Conservation (phyloP, 179 eudicot genomes). For the Beta macrorhiza region DNA sequence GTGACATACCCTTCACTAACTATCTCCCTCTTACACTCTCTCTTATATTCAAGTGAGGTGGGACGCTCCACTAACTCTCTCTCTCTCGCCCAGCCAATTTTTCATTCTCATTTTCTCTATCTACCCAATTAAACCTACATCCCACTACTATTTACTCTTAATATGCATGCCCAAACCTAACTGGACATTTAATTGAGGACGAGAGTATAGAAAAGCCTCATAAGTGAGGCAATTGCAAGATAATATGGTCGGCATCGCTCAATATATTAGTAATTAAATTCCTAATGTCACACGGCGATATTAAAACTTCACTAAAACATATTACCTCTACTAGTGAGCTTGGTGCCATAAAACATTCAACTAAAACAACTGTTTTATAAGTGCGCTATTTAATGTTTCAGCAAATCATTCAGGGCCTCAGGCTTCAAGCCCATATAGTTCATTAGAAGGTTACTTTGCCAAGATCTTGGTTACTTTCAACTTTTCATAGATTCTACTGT, state of each 20-base stretch:
- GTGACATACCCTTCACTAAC: no score
- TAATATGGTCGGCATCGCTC: neutral
- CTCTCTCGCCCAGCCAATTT: no score
- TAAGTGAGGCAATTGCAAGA: neutral
- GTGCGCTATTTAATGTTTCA: neutral
- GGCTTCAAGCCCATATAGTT: neutral
- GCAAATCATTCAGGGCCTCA: neutral
- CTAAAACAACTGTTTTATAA: neutral
- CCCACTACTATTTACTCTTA: no score
- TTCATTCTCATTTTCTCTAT: no score
- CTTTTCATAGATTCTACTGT: neutral
- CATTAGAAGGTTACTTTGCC: neutral
- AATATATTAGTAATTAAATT: neutral
- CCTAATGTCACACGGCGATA: neutral
- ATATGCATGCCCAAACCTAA: no score
- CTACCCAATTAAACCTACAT: no score
- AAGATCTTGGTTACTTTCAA: constrained; percentile 7
- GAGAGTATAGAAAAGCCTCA: neutral
- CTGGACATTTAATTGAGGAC: no score
- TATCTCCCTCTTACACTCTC: no score
- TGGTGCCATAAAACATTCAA: neutral
- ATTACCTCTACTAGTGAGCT: neutral
- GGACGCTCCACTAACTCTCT: no score
- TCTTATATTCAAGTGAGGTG: no score
- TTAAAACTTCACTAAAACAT: neutral